Base-by-base conservation (phyloP, 2,329 filamentous ascomycete species). In the Cordyceps farinosa region DNA sequence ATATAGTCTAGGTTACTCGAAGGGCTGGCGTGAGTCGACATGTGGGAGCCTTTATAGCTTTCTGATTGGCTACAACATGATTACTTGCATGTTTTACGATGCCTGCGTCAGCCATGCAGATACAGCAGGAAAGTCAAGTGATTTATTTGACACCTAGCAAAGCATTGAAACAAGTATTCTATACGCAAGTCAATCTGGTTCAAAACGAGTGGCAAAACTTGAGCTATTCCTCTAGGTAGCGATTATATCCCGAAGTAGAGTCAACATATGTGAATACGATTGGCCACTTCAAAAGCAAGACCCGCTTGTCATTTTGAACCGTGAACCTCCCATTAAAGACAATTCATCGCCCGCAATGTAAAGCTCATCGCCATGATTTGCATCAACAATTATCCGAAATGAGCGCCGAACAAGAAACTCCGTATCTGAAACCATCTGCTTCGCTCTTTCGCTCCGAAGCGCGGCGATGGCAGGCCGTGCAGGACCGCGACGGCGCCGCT, bases 401-500 rank as follows among this genome's bases (percentile, higher is more conserved):
- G 52, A n/a, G 11, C 13, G 3, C 5, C 5, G 34, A 29, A 11
- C 11, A 45, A 30, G 42, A 32, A 1, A 29, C 32, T 1, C 11
- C 40, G 2, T 22, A 51, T 5, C 10, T 17, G n/a, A 45, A 30
- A 3, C 11, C 65, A n/a, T 27, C 55, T 32, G 51, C 61, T 3
- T 9, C 13, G 38, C 63, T 69, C 17, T 75, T 73, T 56, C 52
- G 65, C 40, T 72, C 76, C 47, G 73, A 77, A 32, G 65, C 66
- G 13, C 69, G 69, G 38, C 73, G 75, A 30, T 79, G 77, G 77
- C 66, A 67, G 32, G 77, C 77, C 13, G 70, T 79, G 5, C 68
- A 68, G 17, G 66, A 68, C 7, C 74, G 76, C 61, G 71, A 78
- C 58, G 53, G 76, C 40, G 61, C 63, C 40, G 74, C 76, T 34